Conservation (phyloP, 768 basidiomycete species). For the Pisolithus orientalis region DNA sequence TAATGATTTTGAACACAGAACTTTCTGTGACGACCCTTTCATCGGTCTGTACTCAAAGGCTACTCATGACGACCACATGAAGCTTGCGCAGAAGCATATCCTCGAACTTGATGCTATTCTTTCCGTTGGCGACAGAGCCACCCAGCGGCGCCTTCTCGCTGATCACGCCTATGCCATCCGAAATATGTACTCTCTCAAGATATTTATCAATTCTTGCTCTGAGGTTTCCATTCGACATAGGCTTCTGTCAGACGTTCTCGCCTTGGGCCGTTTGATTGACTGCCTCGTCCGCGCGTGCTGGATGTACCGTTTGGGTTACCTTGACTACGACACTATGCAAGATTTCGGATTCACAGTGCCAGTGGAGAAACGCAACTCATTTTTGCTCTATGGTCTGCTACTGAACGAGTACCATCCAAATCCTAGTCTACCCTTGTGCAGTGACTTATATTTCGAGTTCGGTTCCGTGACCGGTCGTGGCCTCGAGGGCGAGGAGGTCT, state of each 20-base stretch:
- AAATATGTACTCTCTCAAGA: background rate
- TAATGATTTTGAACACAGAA: background rate
- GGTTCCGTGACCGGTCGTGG: conserved; percentile 10
- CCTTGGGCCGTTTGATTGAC: background rate
- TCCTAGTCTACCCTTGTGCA: background rate
- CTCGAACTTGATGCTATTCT: background rate
- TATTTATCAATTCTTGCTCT: background rate
- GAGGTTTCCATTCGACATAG: background rate
- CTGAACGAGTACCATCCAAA: no score
- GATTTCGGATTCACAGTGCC: conserved; percentile 29
- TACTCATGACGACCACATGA: background rate
- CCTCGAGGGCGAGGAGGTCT: no score
- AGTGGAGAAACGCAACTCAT: background rate
- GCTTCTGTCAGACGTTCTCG: background rate
- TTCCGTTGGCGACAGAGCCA: background rate
- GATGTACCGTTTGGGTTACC: no score
- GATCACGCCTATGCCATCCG: background rate
- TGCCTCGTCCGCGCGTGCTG: no score
- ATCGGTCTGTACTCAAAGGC: background rate
- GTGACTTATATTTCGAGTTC: conserved; percentile 5
- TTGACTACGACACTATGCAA: background rate
- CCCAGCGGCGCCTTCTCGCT: background rate
- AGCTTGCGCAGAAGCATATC: background rate
- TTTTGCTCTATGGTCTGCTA: no score
- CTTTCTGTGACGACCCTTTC: background rate